A percentile compares a stretch with the other conserved stretches of the same genome.
phyloP scores from a whole-genome alignment of 2,329 filamentous ascomycete genomes.

The Tolypocladium paradoxum region DNA sequence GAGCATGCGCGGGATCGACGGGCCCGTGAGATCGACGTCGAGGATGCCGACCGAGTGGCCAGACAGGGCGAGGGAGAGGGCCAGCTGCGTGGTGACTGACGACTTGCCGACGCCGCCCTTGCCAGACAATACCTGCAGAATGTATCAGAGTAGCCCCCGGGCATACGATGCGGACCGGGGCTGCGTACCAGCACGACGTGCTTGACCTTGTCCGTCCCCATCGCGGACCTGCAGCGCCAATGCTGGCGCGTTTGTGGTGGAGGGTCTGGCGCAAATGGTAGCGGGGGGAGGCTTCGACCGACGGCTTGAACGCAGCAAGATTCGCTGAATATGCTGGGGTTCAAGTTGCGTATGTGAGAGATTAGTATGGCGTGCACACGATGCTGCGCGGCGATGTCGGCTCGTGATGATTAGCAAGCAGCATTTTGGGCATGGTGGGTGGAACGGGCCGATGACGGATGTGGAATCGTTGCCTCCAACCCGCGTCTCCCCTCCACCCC shows the following conservation, averaged over 20 bases:
- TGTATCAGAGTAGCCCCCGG: neutral
- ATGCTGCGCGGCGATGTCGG: neutral
- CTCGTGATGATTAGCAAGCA: neutral
- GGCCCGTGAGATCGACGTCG: constrained; percentile 91
- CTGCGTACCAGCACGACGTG: constrained; percentile 61
- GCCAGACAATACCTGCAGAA: constrained; percentile 64
- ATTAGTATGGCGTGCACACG: neutral
- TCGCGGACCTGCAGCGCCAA: constrained; percentile 4
- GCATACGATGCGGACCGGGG: neutral
- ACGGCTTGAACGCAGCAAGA: no score
- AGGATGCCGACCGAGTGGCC: constrained; percentile 89
- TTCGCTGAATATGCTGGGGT: neutral
- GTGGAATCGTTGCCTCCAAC: neutral
- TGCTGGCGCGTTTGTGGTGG: constrained; percentile 10
- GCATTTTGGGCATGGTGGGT: neutral
- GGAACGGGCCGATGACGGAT: neutral
- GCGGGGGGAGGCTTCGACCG: neutral
- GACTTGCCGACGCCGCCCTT: constrained; percentile 98
- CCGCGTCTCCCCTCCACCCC: neutral
- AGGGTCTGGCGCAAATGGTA: neutral
- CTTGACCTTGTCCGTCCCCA: constrained; percentile 48
- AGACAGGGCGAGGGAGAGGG: constrained; percentile 73
- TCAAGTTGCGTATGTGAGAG: neutral
- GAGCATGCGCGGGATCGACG: constrained; percentile 91
- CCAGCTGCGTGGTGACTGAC: constrained; percentile 92